Evolutionary conservation across 1,284 basidiomycete genomes (phyloP).

Genomic region (Leccinum solheimii): DNA sequence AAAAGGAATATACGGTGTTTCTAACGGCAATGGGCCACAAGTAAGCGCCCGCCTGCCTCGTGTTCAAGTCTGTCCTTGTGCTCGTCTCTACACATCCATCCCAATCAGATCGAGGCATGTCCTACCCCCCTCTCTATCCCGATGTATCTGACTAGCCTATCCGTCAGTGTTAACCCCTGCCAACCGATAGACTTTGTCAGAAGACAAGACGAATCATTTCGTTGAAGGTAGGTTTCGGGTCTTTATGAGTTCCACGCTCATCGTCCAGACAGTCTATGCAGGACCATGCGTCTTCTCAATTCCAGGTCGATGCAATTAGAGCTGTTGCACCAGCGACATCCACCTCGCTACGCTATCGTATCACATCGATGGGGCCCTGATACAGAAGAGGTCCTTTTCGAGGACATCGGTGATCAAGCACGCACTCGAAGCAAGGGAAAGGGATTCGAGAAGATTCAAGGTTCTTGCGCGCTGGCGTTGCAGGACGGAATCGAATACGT

Average conservation of each 20-base stretch:
- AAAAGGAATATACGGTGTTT: neutral
- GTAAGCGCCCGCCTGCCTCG: constrained; percentile 7
- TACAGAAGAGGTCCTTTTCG: constrained; percentile 28
- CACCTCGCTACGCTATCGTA: constrained; percentile 27
- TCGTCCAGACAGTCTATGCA: constrained; percentile 5
- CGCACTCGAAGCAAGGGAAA: constrained; percentile 16
- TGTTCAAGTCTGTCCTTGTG: neutral
- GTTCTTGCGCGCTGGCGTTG: constrained; percentile 19
- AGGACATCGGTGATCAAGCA: constrained; percentile 21
- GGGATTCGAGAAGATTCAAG: constrained; percentile 26
- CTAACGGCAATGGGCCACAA: constrained; percentile 5
- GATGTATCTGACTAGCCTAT: neutral
- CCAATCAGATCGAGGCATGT: neutral
- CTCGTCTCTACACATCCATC: neutral
- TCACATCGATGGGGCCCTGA: constrained; percentile 22
- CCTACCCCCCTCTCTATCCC: neutral
- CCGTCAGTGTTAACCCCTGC: neutral
- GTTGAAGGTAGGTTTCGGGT: constrained; percentile 9
- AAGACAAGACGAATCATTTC: neutral
- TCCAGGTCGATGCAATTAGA: constrained; percentile 20
- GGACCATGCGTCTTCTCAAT: constrained; percentile 45
- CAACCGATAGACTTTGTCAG: neutral
- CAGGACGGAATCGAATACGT: constrained; percentile 20
- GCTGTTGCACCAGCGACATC: constrained; percentile 4
- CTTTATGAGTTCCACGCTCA: neutral